These are phyloP conservation scores for Tolypocladium pustulatum DNA, from an alignment of 2,329 filamentous ascomycete species.

Conservation along the genomic window DNA sequence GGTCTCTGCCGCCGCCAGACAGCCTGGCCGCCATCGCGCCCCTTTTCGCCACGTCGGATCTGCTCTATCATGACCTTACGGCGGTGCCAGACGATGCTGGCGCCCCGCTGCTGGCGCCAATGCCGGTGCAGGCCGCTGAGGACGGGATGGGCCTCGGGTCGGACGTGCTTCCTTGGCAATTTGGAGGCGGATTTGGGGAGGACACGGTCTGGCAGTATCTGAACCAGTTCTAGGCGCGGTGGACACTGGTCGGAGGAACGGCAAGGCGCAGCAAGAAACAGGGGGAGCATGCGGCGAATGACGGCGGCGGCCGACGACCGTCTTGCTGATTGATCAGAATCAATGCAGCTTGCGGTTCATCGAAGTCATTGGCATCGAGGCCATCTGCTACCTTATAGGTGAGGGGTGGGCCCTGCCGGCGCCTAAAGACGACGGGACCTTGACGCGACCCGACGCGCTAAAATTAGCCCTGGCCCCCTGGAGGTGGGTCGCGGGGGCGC, in stretches of 20 bases:
- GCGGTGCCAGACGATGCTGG: slow-evolving; percentile 23
- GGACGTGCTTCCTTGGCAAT: slow-evolving; percentile 29
- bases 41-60: slow-evolving; percentile 45
- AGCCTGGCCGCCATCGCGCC: slow-evolving; percentile 41
- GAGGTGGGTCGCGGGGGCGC: too few relatives aligned
- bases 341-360: not conserved
- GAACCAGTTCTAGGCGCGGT: slow-evolving; percentile 32
- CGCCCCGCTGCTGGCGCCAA: not conserved
- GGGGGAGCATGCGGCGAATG: not conserved
- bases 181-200: slow-evolving; percentile 43
- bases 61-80: slow-evolving; percentile 45
- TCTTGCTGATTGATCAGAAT: not conserved
- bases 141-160: not conserved
- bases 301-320: not conserved
- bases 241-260: not conserved
- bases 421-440: not conserved
- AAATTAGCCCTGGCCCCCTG: not conserved
- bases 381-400: not conserved
- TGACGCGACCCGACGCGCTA: not conserved
- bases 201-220: slow-evolving; percentile 47
- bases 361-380: not conserved
- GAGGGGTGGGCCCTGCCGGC: not conserved
- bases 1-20: slow-evolving; percentile 32
- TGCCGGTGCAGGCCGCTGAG: not conserved
- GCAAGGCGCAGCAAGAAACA: not conserved